phyloP scores from a whole-genome alignment of 1,284 basidiomycete genomes.

The Fomitiporia mediterranea region DNA sequence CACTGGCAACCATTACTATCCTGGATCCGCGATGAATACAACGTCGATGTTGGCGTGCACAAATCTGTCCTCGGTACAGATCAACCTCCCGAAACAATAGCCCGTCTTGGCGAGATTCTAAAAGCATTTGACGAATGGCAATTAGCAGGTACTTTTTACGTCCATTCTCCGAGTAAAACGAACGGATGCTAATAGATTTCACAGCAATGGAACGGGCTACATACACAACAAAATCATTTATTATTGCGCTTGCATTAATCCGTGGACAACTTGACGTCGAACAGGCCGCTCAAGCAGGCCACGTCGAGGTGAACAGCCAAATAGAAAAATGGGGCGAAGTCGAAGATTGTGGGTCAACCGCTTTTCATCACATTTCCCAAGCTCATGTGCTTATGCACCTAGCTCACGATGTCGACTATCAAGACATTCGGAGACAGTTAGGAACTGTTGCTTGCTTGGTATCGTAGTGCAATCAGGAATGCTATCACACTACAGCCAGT shows the following conservation, averaged over 20 bases:
- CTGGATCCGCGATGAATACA: conserved; percentile 71
- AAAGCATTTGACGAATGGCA: conserved; percentile 74
- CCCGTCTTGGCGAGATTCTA: conserved; percentile 56
- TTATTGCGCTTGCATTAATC: conserved; percentile 84
- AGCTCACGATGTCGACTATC: conserved; percentile 96
- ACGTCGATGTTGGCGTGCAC: conserved; percentile 62
- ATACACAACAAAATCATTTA: conserved; percentile 87
- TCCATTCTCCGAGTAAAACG: not conserved
- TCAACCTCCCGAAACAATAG: conserved; percentile 66
- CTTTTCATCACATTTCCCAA: too few relatives aligned
- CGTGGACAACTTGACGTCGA: conserved; percentile 75
- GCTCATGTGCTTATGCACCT: conserved; percentile 11
- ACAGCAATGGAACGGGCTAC: conserved; percentile 90
- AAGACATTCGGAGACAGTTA: conserved; percentile 85
- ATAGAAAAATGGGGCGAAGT: conserved; percentile 98
- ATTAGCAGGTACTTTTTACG: conserved; percentile 84
- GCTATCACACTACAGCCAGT: not conserved
- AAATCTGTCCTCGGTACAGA: conserved; percentile 62
- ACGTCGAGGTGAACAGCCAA: conserved; percentile 93
- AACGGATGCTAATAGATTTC: not conserved
- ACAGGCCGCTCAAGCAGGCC: conserved; percentile 79
- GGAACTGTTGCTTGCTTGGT: conserved; percentile 71
- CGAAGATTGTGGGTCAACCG: conserved; percentile 80
- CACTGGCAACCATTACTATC: conserved; percentile 89
- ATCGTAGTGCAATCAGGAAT: conserved; percentile 21